Base-by-base conservation (phyloP, 495 filamentous ascomycete species). In the Podospora pseudoanserina region DNA sequence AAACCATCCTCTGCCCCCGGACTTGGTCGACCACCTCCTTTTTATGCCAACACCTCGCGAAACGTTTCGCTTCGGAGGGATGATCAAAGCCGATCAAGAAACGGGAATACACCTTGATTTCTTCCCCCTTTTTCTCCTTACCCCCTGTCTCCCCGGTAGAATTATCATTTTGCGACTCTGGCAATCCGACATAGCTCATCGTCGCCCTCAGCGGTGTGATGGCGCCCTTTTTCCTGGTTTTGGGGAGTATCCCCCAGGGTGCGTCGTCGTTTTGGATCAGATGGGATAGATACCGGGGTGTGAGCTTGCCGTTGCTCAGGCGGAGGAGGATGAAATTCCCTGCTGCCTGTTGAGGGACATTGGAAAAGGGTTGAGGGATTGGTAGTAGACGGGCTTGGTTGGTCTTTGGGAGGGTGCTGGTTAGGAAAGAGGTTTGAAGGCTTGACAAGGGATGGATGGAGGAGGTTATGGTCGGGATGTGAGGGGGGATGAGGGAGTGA, bases 31-130 rank as follows among this genome's bases (percentile, higher is more conserved):
- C 55, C 16, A 58, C 16, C 11, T 58, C 55, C 23, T 26, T 19
- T 23, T 58, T 58, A 11, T 58, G 55, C 55, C 55, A 58, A 5
- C n/a, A 19, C 55, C 55, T 58, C 55, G 55, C 55, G 55, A 58
- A 58, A 15, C 55, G n/a, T 11, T 58, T 58, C 6, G 19, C 55
- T 26, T 58, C 55, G n/a, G 23, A 19, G 4, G 55, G 55, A 11
- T 58, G n/a, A 9, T 7, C 23, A n/a, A 58, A 58, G 2, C n/a
- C n/a, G 55, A 26, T 58, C 16, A 58, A 7, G 55, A 58, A 58
- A 2, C 55, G 15, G 2, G 55, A 58, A 18, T 58, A 58, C 3
- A 58, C 55, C 15, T 49, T 11, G 39, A 49, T 49, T 16, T 49
- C 55, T n/a, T 5, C 55, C n/a, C 2, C 23, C 6, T 58, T 58